These are phyloP conservation scores for Dissophora ornata DNA, from an alignment of 192 early-diverging fungal genomes.

Conservation along the genomic window DNA sequence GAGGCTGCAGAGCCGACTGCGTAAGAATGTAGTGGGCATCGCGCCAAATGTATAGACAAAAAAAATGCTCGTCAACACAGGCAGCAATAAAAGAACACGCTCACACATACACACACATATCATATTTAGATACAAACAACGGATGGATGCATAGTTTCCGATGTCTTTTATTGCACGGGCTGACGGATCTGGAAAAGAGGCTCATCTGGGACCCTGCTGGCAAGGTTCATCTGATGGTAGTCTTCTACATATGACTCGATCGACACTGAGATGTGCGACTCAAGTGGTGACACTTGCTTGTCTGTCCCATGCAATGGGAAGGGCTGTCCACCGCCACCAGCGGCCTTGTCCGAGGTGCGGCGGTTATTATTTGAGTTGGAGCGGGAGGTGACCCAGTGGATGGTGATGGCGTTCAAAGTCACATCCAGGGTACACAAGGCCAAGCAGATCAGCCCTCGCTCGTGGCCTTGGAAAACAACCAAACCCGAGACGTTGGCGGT, in stretches of 20 bases:
- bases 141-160: no score
- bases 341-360: not conserved
- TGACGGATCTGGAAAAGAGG: no score
- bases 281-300: slow-evolving; percentile 5
- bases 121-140: no score
- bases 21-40: no score
- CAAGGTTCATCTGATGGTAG: slow-evolving; percentile 32
- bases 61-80: not conserved
- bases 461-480: slow-evolving; percentile 41
- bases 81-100: no score
- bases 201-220: no score
- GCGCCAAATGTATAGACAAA: no score
- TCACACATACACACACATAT: no score
- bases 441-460: slow-evolving; percentile 58
- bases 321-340: not conserved
- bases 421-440: slow-evolving; percentile 59
- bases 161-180: no score
- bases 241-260: slow-evolving; percentile 47
- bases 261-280: slow-evolving; percentile 40
- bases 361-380: not conserved
- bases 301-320: slow-evolving; percentile 7
- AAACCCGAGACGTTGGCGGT: slow-evolving; percentile 53
- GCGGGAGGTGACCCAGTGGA: slow-evolving; percentile 60
- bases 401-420: slow-evolving; percentile 54
- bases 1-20: not conserved